These are phyloP conservation scores for Aspergillus bridgeri DNA, from an alignment of 495 filamentous ascomycete genomes.

Conservation along the genomic window DNA sequence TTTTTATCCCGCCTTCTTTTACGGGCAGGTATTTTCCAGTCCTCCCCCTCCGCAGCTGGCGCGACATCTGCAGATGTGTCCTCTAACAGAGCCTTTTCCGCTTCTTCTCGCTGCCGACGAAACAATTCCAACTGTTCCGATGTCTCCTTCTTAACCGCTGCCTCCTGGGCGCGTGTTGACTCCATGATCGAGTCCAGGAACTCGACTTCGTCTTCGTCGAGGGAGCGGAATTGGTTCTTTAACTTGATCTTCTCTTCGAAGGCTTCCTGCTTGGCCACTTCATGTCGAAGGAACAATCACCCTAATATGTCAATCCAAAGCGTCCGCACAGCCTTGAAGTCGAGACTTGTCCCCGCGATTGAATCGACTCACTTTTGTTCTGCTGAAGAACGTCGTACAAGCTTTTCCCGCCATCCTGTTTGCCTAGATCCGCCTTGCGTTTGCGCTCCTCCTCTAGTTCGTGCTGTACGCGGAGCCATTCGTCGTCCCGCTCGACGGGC, in stretches of 20 bases:
- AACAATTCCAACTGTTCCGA: conserved; percentile 69
- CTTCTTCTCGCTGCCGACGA: conserved; percentile 63
- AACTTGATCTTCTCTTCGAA: conserved; percentile 87
- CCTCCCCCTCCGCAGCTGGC: conserved; percentile 39
- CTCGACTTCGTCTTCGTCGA: conserved; percentile 92
- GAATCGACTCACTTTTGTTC: conserved; percentile 74
- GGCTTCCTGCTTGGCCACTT: conserved; percentile 92
- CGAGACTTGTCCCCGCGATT: neutral
- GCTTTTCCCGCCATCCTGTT: conserved; percentile 62
- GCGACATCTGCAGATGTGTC: conserved; percentile 33
- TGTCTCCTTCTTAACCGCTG: conserved; percentile 68
- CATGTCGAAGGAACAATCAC: conserved; percentile 24
- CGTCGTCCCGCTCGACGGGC: conserved; percentile 57
- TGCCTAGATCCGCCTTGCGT: conserved; percentile 54
- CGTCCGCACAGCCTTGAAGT: conserved; percentile 2
- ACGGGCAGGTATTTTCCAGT: conserved; percentile 52
- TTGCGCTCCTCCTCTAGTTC: conserved; percentile 69
- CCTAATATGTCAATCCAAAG: conserved; percentile 53
- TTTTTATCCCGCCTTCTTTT: conserved; percentile 60
- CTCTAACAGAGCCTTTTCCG: conserved; percentile 50
- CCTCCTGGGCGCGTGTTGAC: conserved; percentile 67
- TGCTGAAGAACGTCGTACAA: conserved; percentile 85
- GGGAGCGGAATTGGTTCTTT: conserved; percentile 88
- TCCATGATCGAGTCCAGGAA: conserved; percentile 80
- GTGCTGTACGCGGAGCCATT: conserved; percentile 73